Evolutionary conservation across 306 rosid genomes (phyloP), one percentile per base, ranked within the genome.

Genomic region (Pachyrhizus erosus): DNA sequence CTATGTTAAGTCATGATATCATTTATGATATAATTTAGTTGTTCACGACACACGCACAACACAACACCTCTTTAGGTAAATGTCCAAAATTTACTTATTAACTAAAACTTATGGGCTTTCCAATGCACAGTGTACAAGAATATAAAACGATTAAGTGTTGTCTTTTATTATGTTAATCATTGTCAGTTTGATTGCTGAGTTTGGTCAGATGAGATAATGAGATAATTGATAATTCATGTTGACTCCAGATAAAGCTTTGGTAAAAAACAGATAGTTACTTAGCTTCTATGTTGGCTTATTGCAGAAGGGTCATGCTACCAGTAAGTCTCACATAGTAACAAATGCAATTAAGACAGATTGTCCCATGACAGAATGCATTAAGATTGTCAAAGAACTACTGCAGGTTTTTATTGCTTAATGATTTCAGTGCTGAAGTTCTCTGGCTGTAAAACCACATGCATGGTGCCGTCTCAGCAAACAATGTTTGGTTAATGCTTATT

Each of bases 281-380:
- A 33, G 70, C 24, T 62, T 31, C 31, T n/a, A 51, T 68, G 37
- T 82, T 79, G 80, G 55, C 78, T 65, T 42, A 60, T 82, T 86
- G 90, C 96, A 92, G 99, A 91, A 88, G 83, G 99, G 94, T 29
- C 92, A 85, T 90, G 94, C 90, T 77, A 97, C 64, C 26, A 87
- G 96, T 87, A 92, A 96, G 88, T 96, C 99, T 18, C 99, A 96
- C 86, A 93, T 96, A 78, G 77, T 66, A 62, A 75, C 90, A 55
- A 96, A 96, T 71, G 96, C 94, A 70, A 86, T 96, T 51, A 93
- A 96, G 89, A 93, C 98, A 17, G 91, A 92, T 89, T 92, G 97
- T 60, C 88, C 93, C 15, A 93, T 93, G 98, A 86, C 90, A 55
- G 94, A 75, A 73, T 90, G 96, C 91, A 86, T 91, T 77, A 84